Percentiles rank a stretch among this genome's conserved stretches.
These are phyloP conservation scores for Vachellia pachyceras DNA, from an alignment of 306 rosid genomes.

Conservation along the genomic window DNA sequence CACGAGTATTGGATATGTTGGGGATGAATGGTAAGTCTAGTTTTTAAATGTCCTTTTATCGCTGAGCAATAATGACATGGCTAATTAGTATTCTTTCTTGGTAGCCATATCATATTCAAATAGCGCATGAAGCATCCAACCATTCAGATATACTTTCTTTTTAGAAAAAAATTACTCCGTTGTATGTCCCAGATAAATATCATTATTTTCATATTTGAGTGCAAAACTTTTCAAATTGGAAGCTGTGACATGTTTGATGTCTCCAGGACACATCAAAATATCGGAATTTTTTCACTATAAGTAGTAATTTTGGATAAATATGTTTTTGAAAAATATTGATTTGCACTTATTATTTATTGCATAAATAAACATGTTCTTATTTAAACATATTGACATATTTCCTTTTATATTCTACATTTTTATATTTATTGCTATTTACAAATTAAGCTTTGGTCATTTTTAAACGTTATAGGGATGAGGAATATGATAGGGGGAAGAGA, in stretches of 20 bases:
- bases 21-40: conserved; percentile 73
- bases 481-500: conserved; percentile 82
- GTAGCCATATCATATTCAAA: neutral
- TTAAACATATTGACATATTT: no score
- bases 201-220: neutral
- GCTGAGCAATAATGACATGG: neutral
- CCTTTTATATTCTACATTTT: no score
- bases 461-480: conserved; percentile 80
- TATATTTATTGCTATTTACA: neutral
- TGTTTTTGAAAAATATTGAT: no score
- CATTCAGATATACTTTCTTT: neutral
- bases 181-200: neutral
- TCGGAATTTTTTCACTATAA: neutral
- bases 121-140: neutral
- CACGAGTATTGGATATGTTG: conserved; percentile 67
- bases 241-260: neutral
- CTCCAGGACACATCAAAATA: neutral
- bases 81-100: neutral
- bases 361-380: no score
- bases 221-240: no score
- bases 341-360: no score
- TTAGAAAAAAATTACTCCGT: neutral
- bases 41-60: neutral
- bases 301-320: no score
- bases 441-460: conserved; percentile 1